phyloP scores from a whole-genome alignment of 1,284 basidiomycete species.

The Peniophora sp. region DNA sequence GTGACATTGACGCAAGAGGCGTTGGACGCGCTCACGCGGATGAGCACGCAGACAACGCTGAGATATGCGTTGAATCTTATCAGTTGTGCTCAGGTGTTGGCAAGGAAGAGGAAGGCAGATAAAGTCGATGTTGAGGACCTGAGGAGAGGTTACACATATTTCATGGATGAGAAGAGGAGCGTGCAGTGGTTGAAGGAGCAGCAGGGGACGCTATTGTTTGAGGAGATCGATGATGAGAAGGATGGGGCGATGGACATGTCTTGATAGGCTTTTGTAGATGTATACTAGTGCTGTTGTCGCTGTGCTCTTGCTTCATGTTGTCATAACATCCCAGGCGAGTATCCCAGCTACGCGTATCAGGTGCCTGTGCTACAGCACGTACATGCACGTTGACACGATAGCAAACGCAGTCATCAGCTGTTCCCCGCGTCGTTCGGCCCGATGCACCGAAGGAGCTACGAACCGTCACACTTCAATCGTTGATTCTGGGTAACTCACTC shows the following conservation, averaged over 20 bases:
- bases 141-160: constrained; percentile 78
- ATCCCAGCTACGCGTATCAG: too few species aligned
- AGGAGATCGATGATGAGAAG: constrained; percentile 42
- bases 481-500: too few species aligned
- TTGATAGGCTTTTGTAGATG: background rate
- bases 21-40: constrained; percentile 70
- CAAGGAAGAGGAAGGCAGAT: constrained; percentile 72
- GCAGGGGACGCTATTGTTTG: constrained; percentile 66
- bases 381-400: too few species aligned
- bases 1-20: constrained; percentile 79
- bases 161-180: constrained; percentile 93
- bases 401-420: too few species aligned
- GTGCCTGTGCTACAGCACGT: too few species aligned
- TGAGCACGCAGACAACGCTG: constrained; percentile 81
- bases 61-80: constrained; percentile 92
- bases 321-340: too few species aligned
- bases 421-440: too few species aligned
- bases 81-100: constrained; percentile 80
- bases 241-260: constrained; percentile 23
- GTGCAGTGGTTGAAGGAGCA: constrained; percentile 91
- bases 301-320: too few species aligned
- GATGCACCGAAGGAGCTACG: too few species aligned
- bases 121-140: constrained; percentile 81
- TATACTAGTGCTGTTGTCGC: background rate
- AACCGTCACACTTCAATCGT: too few species aligned